Percentiles rank a stretch among this genome's conserved stretches.
phyloP scores from a whole-genome alignment of 495 filamentous ascomycete genomes.

The Penicillium paradoxum region DNA sequence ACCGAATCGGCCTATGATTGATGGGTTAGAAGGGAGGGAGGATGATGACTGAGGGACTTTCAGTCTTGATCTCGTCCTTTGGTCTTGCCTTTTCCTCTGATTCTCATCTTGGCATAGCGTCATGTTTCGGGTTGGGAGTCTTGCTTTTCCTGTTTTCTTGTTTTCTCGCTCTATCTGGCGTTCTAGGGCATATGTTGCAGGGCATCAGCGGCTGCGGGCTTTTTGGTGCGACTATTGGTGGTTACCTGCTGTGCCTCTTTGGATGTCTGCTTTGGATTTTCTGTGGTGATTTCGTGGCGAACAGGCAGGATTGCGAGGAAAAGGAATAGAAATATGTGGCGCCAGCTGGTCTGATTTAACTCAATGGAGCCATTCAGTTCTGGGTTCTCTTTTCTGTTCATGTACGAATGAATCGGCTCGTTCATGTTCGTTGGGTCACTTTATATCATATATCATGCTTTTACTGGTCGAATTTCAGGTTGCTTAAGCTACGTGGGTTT shows the following conservation, averaged over 20 bases:
- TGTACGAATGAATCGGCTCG: constrained; percentile 1
- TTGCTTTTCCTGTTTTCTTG: background rate
- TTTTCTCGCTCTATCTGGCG: background rate
- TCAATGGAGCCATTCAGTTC: background rate
- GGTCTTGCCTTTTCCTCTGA: background rate
- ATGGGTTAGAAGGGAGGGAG: constrained; percentile 18
- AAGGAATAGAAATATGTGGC: constrained; percentile 6
- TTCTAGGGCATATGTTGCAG: constrained; percentile 1
- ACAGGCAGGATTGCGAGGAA: background rate
- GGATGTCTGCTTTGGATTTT: background rate
- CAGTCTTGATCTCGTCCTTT: background rate
- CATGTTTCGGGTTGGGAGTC: background rate
- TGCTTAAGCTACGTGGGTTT: too few relatives aligned
- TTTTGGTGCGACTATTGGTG: background rate
- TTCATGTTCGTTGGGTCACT: background rate
- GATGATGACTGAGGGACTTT: background rate
- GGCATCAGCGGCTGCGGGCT: background rate
- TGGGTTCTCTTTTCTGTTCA: background rate
- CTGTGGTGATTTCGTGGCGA: constrained; percentile 1
- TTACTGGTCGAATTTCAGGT: too few relatives aligned
- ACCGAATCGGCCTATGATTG: constrained; percentile 26
- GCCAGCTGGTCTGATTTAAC: constrained; percentile 2
- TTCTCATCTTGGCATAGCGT: constrained; percentile 2
- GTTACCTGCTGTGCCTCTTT: constrained; percentile 1
- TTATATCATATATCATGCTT: too few relatives aligned